phyloP scores from a whole-genome alignment of 2,329 filamentous ascomycete genomes.

The Neocucurbitaria cava region DNA sequence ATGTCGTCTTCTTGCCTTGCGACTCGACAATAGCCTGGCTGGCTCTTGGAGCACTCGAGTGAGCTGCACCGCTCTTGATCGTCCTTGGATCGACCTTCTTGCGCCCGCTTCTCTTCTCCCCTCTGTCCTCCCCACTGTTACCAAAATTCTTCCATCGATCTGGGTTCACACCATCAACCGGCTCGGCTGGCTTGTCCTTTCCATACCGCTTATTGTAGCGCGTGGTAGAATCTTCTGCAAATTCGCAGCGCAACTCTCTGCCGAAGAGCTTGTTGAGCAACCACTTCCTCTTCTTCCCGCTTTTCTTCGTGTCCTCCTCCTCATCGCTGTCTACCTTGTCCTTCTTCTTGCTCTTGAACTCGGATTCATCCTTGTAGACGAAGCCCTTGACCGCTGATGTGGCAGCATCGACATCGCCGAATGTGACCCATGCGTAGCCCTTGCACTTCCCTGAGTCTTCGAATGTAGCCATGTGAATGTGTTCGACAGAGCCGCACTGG shows the following conservation, averaged over 20 bases:
- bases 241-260: constrained; percentile 83
- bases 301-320: constrained; percentile 52
- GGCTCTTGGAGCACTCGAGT: constrained; percentile 64
- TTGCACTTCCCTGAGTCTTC: constrained; percentile 98
- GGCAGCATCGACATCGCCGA: constrained; percentile 78
- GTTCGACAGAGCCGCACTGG: constrained; percentile 82
- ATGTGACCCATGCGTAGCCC: constrained; percentile 94
- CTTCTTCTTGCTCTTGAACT: constrained; percentile 52
- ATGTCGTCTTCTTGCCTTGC: constrained; percentile 81
- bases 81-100: constrained; percentile 54
- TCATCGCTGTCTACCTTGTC: constrained; percentile 64
- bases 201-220: constrained; percentile 95
- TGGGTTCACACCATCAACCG: constrained; percentile 44
- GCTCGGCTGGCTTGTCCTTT: constrained; percentile 63
- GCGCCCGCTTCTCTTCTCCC: constrained; percentile 27
- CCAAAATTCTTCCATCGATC: constrained; percentile 37
- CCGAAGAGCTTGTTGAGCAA: constrained; percentile 87
- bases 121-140: constrained; percentile 37
- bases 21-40: constrained; percentile 81
- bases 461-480: constrained; percentile 90
- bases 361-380: constrained; percentile 69
- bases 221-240: constrained; percentile 87
- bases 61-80: constrained; percentile 53
- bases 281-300: constrained; percentile 65
- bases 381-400: constrained; percentile 82